A percentile compares a stretch with the other conserved stretches of the same genome.
Conservation (phyloP, 2,329 filamentous ascomycete species). For the Mycosphaerella sp. region DNA sequence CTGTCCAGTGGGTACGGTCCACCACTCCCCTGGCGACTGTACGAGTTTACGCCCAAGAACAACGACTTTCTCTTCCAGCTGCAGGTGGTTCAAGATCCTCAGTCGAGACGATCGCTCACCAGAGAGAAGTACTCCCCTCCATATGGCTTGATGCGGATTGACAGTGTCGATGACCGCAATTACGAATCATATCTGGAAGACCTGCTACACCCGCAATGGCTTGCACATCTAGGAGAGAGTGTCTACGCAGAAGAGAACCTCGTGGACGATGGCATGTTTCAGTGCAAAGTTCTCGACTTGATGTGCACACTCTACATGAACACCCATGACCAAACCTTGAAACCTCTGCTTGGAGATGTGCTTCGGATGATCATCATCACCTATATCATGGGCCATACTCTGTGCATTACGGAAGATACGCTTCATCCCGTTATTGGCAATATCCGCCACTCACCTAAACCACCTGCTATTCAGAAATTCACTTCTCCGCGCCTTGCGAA, state of each 20-base stretch:
- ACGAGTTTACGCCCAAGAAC: slow-evolving; percentile 43
- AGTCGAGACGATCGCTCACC: slow-evolving; percentile 24
- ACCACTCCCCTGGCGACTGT: slow-evolving; percentile 41
- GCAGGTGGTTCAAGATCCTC: slow-evolving; percentile 39
- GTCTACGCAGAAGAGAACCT: slow-evolving; percentile 42
- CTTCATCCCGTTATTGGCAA: slow-evolving; percentile 35
- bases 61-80: slow-evolving; percentile 38
- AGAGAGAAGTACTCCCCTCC: slow-evolving; percentile 41
- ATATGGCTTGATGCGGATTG: slow-evolving; percentile 42
- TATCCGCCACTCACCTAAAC: slow-evolving; percentile 36
- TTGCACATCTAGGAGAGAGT: slow-evolving; percentile 39
- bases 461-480: slow-evolving; percentile 19
- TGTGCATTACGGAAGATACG: slow-evolving; percentile 40
- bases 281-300: slow-evolving; percentile 38
- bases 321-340: slow-evolving; percentile 32
- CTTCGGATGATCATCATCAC: slow-evolving; percentile 44
- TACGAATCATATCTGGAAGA: slow-evolving; percentile 43
- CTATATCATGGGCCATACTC: slow-evolving; percentile 46
- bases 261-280: slow-evolving; percentile 37
- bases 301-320: slow-evolving; percentile 33
- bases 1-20: slow-evolving; percentile 42
- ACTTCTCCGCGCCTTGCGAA: slow-evolving; percentile 43
- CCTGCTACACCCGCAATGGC: slow-evolving; percentile 37
- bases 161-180: slow-evolving; percentile 39
- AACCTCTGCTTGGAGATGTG: slow-evolving; percentile 40